Percentiles rank a stretch among this genome's conserved stretches.
These are phyloP conservation scores for Phytophthora rubi DNA, from an alignment of 352 stramenopile species.

Conservation along the genomic window DNA sequence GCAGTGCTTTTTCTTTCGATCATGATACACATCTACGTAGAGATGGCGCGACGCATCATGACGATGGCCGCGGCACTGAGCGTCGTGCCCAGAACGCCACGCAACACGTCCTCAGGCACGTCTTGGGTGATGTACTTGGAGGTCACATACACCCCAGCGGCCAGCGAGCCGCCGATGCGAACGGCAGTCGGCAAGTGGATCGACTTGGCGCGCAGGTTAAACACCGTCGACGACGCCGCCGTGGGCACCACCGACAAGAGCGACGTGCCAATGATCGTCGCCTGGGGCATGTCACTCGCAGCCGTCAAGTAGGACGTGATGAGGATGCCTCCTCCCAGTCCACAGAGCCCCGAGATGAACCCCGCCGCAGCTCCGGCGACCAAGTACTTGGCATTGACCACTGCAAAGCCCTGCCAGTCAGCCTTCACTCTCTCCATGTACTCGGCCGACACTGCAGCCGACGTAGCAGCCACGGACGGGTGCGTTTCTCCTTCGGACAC, in stretches of 20 bases:
- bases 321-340: slow-evolving; percentile 82
- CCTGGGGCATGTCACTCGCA: slow-evolving; percentile 87
- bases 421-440: slow-evolving; percentile 55
- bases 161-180: slow-evolving; percentile 71
- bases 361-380: slow-evolving; percentile 71
- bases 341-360: slow-evolving; percentile 87
- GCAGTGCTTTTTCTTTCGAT: slow-evolving; percentile 26
- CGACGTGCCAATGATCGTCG: slow-evolving; percentile 85
- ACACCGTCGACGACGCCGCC: slow-evolving; percentile 78
- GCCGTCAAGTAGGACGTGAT: slow-evolving; percentile 89
- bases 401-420: slow-evolving; percentile 54
- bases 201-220: slow-evolving; percentile 80
- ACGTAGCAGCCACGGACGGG: slow-evolving; percentile 24
- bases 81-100: slow-evolving; percentile 73
- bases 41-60: slow-evolving; percentile 78
- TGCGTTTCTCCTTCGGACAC: slow-evolving; percentile 12
- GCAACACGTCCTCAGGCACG: slow-evolving; percentile 76
- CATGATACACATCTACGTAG: slow-evolving; percentile 11
- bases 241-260: slow-evolving; percentile 84
- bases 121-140: slow-evolving; percentile 88
- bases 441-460: slow-evolving; percentile 28
- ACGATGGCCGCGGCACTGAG: slow-evolving; percentile 73
- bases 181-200: slow-evolving; percentile 79
- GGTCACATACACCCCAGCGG: slow-evolving; percentile 70
- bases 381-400: slow-evolving; percentile 81